Evolutionary conservation across 2,329 filamentous ascomycete species (phyloP), one percentile per base, ranked within the genome.

Genomic region (Phialocephala sp.): DNA sequence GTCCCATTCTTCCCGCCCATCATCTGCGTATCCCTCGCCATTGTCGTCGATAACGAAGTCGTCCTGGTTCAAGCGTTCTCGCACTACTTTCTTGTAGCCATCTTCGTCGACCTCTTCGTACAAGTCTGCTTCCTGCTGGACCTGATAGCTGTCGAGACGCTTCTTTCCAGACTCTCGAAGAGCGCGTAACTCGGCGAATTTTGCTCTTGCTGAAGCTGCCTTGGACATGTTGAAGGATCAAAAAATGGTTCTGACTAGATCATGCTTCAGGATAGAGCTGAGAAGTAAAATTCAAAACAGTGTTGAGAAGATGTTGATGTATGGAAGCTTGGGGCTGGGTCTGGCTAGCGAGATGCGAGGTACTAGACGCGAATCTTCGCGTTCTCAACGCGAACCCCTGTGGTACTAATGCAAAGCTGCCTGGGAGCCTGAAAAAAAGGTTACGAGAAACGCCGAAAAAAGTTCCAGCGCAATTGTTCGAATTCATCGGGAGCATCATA

Each of bases 31-130:
- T 43, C 95, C 94, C 77, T 94, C 93, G 75, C 94, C 94, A 81
- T 97, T 97, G 81, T 99, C 95, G 81, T 98, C 95, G 66, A 99
- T 94, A 60, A 99, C 94, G 75, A 99, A 99, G 80, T 99, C 95
- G 74, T 99, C 95, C 74, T 97, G 85, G 76, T 98, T 92, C 60
- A 99, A 84, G 56, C 95, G 90, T 63, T 90, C 88, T 50, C 95
- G 88, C 15, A 99, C 93, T 71, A 98, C 90, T 78, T 96, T 96
- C 82, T 97, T 97, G 84, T 99, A 99, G 60, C 92, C 91, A 75
- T 95, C 94, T 74, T 99, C 95, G 76, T 98, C 94, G 57, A 99
- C 93, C 74, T 97, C 94, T 69, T 98, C 95, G 81, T 98, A 99
- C 54, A 99, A 83, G 72, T 92, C 88, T 70, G 90, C 87, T 73